phyloP scores from a whole-genome alignment of 192 early-diverging fungal species.

The Coemansia sp. region DNA sequence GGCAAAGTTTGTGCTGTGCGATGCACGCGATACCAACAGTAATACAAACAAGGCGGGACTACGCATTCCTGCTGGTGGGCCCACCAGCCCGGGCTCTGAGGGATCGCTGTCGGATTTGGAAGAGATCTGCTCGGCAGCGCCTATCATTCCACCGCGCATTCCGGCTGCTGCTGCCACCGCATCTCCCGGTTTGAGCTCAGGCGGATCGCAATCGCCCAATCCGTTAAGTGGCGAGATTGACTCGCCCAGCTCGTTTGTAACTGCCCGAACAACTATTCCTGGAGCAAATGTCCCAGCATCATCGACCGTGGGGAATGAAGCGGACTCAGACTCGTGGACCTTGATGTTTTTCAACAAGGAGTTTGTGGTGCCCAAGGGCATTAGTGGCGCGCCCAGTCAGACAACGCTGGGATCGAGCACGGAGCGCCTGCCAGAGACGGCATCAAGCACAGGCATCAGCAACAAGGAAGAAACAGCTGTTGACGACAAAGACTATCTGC shows the following conservation, averaged over 20 bases:
- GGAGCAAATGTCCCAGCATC: not conserved
- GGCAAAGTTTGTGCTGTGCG: constrained; percentile 14
- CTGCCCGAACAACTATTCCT: constrained; percentile 3
- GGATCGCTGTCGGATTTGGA: not conserved
- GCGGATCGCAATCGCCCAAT: constrained; percentile 1
- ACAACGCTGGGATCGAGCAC: constrained; percentile 5
- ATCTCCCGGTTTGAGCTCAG: not conserved
- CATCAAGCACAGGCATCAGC: not conserved
- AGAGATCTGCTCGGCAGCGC: constrained; percentile 16
- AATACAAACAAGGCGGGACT: not conserved
- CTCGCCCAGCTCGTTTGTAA: constrained; percentile 34
- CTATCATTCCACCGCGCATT: constrained; percentile 4
- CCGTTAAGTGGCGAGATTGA: constrained; percentile 5
- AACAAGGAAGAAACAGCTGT: not conserved
- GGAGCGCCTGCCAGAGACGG: not conserved
- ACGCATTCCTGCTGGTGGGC: not conserved
- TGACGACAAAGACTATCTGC: constrained; percentile 7
- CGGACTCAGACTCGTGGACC: constrained; percentile 44
- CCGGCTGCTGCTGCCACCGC: not conserved
- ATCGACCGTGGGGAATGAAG: not conserved
- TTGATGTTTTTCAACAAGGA: constrained; percentile 54
- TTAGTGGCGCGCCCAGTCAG: constrained; percentile 7
- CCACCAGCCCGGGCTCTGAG: not conserved
- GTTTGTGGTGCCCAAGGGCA: constrained; percentile 34
- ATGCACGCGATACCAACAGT: constrained; percentile 1